These are phyloP conservation scores for Talaromyces sp. DNA, from an alignment of 2,329 filamentous ascomycete genomes.

Conservation along the genomic window DNA sequence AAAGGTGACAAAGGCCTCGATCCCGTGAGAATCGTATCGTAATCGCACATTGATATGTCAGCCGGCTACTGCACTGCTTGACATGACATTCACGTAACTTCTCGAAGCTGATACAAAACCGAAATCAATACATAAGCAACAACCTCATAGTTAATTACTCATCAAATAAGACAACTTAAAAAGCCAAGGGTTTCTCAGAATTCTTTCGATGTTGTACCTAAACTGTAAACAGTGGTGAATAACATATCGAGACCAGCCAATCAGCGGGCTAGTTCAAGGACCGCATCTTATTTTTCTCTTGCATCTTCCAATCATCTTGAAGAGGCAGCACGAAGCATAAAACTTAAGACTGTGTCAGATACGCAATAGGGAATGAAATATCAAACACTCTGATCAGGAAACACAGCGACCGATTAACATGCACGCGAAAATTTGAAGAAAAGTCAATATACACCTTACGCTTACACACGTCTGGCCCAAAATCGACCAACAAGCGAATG, in stretches of 20 bases:
- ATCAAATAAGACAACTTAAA: conserved; percentile 9
- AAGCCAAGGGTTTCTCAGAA: conserved; percentile 37
- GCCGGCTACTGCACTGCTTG: not conserved
- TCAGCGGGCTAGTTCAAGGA: not conserved
- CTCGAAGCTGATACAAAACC: not conserved
- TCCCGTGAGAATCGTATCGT: not conserved
- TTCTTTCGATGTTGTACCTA: conserved; percentile 16
- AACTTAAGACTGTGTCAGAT: not conserved
- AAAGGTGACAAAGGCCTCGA: too few relatives aligned
- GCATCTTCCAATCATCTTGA: not conserved
- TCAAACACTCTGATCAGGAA: too few relatives aligned
- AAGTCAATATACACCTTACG: not conserved
- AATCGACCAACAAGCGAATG: not conserved
- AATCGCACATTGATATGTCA: not conserved
- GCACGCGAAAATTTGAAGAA: not conserved
- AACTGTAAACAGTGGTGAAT: not conserved
- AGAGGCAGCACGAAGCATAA: not conserved
- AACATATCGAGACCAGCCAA: not conserved
- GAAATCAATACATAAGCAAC: not conserved
- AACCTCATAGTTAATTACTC: not conserved
- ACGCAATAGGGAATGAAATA: not conserved
- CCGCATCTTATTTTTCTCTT: not conserved
- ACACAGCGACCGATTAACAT: not conserved
- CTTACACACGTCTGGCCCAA: not conserved
- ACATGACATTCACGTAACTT: not conserved